phyloP scores from a whole-genome alignment of 1,284 basidiomycete species.

The Pterulicium gracile region DNA sequence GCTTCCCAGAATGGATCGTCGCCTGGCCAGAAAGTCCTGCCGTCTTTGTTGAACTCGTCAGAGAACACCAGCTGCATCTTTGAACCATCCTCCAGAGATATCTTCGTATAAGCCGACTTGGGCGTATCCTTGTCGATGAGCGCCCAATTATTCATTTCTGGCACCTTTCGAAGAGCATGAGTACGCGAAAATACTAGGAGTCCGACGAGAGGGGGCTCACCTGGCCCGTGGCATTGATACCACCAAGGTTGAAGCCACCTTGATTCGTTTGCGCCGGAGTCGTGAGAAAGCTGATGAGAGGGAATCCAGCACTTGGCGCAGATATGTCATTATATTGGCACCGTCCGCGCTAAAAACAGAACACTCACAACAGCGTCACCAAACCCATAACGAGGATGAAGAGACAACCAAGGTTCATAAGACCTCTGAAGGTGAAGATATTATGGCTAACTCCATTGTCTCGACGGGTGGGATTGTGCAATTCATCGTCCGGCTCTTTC shows the following conservation, averaged over 20 bases:
- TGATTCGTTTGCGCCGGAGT: slow-evolving; percentile 20
- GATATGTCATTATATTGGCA: slow-evolving; percentile 1
- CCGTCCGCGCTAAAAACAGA: background rate
- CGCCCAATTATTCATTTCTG: slow-evolving; percentile 41
- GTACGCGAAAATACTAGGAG: no score
- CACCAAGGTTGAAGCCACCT: slow-evolving; percentile 58
- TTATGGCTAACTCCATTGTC: slow-evolving; percentile 3
- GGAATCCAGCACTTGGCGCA: slow-evolving; percentile 36
- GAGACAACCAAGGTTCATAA: slow-evolving; percentile 59
- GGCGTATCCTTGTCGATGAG: slow-evolving; percentile 65
- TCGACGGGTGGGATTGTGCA: slow-evolving; percentile 45
- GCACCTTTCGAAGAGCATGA: no score
- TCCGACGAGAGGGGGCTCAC: slow-evolving; percentile 21
- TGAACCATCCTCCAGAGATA: slow-evolving; percentile 35
- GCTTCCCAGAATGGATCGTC: slow-evolving; percentile 50
- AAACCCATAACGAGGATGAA: slow-evolving; percentile 35
- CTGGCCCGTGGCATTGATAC: slow-evolving; percentile 56
- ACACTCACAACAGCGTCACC: slow-evolving; percentile 42
- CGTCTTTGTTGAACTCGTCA: slow-evolving; percentile 71
- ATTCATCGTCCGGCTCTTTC: slow-evolving; percentile 41
- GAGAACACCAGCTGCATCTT: slow-evolving; percentile 41
- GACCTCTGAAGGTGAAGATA: slow-evolving; percentile 34
- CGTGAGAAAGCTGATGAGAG: slow-evolving; percentile 39
- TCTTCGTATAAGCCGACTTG: slow-evolving; percentile 32
- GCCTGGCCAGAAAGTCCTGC: slow-evolving; percentile 45